These are phyloP conservation scores for Sugiyamaella marilandica DNA, from an alignment of 805 yeast genomes.

Conservation along the genomic window DNA sequence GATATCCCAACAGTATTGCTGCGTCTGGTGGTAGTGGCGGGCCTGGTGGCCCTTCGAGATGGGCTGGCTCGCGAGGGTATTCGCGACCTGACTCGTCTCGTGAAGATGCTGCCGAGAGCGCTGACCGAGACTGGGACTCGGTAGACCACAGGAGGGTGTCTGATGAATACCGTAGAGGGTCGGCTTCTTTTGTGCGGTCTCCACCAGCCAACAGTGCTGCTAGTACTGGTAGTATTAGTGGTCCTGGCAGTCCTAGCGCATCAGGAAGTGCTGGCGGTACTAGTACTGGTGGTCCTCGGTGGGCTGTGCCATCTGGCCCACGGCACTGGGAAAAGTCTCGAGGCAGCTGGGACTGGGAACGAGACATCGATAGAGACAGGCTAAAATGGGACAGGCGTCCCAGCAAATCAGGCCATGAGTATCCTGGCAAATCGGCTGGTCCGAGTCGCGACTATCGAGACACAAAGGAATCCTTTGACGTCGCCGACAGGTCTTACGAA, in stretches of 20 bases:
- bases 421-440: background rate
- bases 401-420: background rate
- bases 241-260: background rate
- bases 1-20: background rate
- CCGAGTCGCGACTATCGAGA: constrained; percentile 5
- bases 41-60: background rate
- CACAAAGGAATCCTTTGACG: background rate
- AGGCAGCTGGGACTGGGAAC: constrained; percentile 9
- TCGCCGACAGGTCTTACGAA: background rate
- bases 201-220: background rate
- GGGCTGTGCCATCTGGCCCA: constrained; percentile 8
- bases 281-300: background rate
- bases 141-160: background rate
- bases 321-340: constrained; percentile 5
- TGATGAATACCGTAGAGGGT: constrained; percentile 1
- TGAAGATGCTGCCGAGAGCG: background rate
- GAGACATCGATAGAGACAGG: constrained; percentile 7
- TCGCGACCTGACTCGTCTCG: background rate
- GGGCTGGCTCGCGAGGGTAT: background rate
- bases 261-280: background rate
- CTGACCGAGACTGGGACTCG: background rate
- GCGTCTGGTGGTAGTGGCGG: background rate
- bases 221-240: no score
- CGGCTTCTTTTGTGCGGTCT: background rate
- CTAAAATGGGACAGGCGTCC: background rate